Evolutionary conservation across 225 moss, liverwort and hornwort species (phyloP), one percentile per base, ranked within the genome.

Genomic region (Lunularia cruciata): DNA sequence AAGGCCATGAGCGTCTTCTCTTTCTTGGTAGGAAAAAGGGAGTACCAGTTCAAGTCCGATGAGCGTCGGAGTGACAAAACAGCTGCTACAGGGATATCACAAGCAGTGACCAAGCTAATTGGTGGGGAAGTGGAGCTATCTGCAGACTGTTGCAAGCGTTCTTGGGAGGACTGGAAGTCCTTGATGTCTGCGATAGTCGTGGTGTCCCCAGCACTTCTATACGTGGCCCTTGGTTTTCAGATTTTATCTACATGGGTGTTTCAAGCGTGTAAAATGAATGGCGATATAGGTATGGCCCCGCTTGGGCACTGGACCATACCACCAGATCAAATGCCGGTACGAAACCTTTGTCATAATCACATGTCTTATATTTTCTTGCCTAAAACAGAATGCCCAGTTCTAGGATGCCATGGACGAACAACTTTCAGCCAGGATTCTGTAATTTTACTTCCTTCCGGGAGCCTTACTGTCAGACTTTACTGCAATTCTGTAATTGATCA

Each of bases 241-340:
- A 5, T 8, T 52, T 2, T 22, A 23, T 8, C 52, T 12, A 52
- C 52, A 3, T 52, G 52, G 52, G 5, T 52, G 1, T 52, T 52
- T 19, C 52, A 52, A 52, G 52, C 52, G 23, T 8, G 52, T 26
- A 25, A 1, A 6, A 23, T 52, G 52, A 52, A 52, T 3, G 10
- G 22, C 52, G 8, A 6, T 2, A n/a, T n/a, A n/a, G n/a, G n/a
- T n/a, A 3, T 52, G 2, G 5, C 23, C 5, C 26, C 23, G 52
- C 52, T 52, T 3, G 22, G 23, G 2, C 23, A 52, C 52, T 23
- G 8, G 8, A 52, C 22, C 3, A 26, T 52, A 23, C 52, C 52
- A 5, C 52, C 52, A 23, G 52, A 52, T 52, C 22, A 25, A 23
- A 52, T 52, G 52, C 52, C 52, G 52, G 52, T 52, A 52, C 22